Evolutionary conservation across 179 eudicot genomes (phyloP).

Genomic region (Gypsophila paniculata): DNA sequence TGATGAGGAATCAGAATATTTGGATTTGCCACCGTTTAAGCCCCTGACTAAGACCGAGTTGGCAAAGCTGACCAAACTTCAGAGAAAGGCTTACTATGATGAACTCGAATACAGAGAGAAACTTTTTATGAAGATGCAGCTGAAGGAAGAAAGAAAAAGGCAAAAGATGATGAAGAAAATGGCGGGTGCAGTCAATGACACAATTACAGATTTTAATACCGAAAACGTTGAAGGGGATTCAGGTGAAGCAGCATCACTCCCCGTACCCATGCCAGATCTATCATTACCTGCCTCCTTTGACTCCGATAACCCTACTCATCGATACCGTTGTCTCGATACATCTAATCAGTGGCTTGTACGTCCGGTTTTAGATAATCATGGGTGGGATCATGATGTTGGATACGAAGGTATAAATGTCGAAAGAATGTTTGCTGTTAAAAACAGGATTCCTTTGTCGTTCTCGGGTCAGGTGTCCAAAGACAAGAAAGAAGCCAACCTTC

Average conservation of each 20-base stretch:
- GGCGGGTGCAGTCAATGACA: slow-evolving; percentile 55
- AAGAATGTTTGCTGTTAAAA: slow-evolving; percentile 61
- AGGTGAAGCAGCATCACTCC: slow-evolving; percentile 66
- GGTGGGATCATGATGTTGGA: slow-evolving; percentile 98
- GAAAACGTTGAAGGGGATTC: slow-evolving; percentile 63
- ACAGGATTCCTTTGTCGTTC: slow-evolving; percentile 70
- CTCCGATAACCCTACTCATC: slow-evolving; percentile 87
- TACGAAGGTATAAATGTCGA: slow-evolving; percentile 87
- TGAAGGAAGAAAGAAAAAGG: slow-evolving; percentile 75
- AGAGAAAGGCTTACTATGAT: slow-evolving; percentile 77
- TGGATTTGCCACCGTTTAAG: slow-evolving; percentile 83
- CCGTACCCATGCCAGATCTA: slow-evolving; percentile 79
- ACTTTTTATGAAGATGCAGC: slow-evolving; percentile 85
- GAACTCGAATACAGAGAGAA: slow-evolving; percentile 90
- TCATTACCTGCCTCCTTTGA: slow-evolving; percentile 88
- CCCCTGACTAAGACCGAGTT: slow-evolving; percentile 64
- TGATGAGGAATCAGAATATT: slow-evolving; percentile 71
- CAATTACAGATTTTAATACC: slow-evolving; percentile 42
- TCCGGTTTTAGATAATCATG: slow-evolving; percentile 80
- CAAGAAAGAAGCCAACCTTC: slow-evolving; percentile 81
- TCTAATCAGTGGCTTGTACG: slow-evolving; percentile 86
- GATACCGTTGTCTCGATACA: slow-evolving; percentile 79
- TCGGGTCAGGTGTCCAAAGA: slow-evolving; percentile 93
- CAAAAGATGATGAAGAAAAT: slow-evolving; percentile 74
- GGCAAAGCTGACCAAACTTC: slow-evolving; percentile 55